A percentile compares a stretch with the other conserved stretches of the same genome.
Conservation (phyloP, 208 protist genomes). For the Crithidia expoeki region DNA sequence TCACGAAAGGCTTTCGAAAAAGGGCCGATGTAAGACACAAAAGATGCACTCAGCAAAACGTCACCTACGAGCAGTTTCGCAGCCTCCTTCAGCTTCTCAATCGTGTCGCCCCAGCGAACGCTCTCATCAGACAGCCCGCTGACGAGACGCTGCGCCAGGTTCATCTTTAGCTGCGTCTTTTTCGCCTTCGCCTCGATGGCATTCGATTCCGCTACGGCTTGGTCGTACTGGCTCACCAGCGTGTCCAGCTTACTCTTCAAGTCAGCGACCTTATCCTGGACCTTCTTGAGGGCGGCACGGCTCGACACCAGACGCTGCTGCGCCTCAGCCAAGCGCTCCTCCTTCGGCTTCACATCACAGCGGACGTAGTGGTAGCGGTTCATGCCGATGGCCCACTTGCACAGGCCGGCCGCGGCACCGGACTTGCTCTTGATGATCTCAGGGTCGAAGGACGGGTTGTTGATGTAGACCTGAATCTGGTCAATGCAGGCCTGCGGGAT, state of each 20-base stretch:
- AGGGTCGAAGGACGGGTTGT: conserved; percentile 92
- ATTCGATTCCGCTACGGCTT: conserved; percentile 93
- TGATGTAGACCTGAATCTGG: conserved; percentile 93
- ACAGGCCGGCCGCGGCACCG: conserved; percentile 96
- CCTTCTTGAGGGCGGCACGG: conserved; percentile 91
- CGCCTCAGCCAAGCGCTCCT: conserved; percentile 93
- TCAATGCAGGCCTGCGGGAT: conserved; percentile 96
- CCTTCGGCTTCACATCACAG: conserved; percentile 97
- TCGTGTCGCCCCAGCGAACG: conserved; percentile 95
- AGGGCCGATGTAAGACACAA: conserved; percentile 98
- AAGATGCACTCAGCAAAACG: conserved; percentile 96
- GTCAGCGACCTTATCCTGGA: conserved; percentile 94
- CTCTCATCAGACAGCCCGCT: conserved; percentile 96
- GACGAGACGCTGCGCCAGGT: conserved; percentile 95
- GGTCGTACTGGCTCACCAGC: conserved; percentile 94
- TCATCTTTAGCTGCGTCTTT: conserved; percentile 94
- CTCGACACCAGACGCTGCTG: conserved; percentile 89
- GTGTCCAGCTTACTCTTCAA: conserved; percentile 95
- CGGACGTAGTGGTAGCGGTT: conserved; percentile 96
- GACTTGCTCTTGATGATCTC: conserved; percentile 94
- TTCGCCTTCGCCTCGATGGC: conserved; percentile 93
- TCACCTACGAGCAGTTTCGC: conserved; percentile 96
- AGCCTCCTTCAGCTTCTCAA: conserved; percentile 91
- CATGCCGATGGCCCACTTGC: conserved; percentile 97
- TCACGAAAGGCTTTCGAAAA: conserved; percentile 97